Evolutionary conservation across 306 rosid species (phyloP).

Genomic region (Rosa persica): DNA sequence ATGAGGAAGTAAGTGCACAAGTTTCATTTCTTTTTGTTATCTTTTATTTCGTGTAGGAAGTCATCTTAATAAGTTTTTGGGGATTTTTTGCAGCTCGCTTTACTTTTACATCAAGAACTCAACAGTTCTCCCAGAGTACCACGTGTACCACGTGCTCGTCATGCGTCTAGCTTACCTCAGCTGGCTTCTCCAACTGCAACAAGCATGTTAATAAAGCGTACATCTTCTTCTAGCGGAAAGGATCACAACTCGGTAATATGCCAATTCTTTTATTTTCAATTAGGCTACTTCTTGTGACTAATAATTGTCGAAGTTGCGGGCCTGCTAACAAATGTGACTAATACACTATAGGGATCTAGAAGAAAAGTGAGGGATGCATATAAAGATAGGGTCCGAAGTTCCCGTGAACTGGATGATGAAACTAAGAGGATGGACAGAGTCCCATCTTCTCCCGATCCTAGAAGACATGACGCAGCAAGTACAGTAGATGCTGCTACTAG

Average conservation of each 20-base stretch:
- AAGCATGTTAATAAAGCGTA: slow-evolving; percentile 73
- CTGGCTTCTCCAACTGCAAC: slow-evolving; percentile 69
- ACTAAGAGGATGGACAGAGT: slow-evolving; percentile 58
- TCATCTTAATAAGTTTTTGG: slow-evolving; percentile 20
- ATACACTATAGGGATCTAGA: slow-evolving; percentile 54
- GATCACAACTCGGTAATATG: slow-evolving; percentile 66
- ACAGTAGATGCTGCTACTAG: slow-evolving; percentile 51
- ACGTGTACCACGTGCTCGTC: slow-evolving; percentile 92
- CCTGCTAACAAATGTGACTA: slow-evolving; percentile 15
- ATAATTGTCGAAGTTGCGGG: neutral
- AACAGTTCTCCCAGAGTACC: slow-evolving; percentile 99
- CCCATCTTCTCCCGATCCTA: slow-evolving; percentile 62
- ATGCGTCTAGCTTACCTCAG: slow-evolving; percentile 78
- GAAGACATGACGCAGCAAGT: slow-evolving; percentile 51
- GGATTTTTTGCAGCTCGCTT: slow-evolving; percentile 61
- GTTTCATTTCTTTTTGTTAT: slow-evolving; percentile 18
- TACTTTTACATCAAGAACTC: slow-evolving; percentile 91
- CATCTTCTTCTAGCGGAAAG: slow-evolving; percentile 69
- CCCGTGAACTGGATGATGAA: slow-evolving; percentile 74
- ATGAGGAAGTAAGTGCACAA: slow-evolving; percentile 75
- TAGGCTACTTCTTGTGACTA: neutral
- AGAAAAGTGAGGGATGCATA: slow-evolving; percentile 75
- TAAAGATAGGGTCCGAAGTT: slow-evolving; percentile 61
- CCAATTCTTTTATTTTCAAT: neutral
- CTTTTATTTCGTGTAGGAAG: neutral